Percentiles rank a stretch among this genome's conserved stretches.
These are phyloP conservation scores for Tetratostichococcus sp. DNA, from an alignment of 139 green algal species.

Conservation along the genomic window DNA sequence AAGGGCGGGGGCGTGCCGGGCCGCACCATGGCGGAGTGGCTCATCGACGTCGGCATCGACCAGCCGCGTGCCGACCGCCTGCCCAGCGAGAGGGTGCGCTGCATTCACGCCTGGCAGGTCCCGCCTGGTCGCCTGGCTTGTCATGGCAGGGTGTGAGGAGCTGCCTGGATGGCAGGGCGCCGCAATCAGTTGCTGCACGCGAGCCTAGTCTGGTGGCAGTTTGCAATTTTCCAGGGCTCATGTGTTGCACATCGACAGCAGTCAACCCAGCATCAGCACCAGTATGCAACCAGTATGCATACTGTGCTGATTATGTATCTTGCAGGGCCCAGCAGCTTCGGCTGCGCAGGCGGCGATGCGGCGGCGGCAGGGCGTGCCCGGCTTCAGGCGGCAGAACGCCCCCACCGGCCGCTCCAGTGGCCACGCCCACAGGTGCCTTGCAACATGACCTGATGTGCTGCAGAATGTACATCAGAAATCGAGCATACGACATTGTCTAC, in stretches of 20 bases:
- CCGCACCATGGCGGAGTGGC: slow-evolving; percentile 72
- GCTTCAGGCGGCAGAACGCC: background rate
- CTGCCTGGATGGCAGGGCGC: no score
- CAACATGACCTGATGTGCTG: no score
- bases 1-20: slow-evolving; percentile 42
- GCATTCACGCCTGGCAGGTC: background rate
- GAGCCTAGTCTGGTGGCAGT: no score
- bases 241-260: no score
- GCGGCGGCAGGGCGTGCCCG: slow-evolving; percentile 14
- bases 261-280: no score
- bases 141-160: no score
- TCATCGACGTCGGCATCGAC: slow-evolving; percentile 66
- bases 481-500: no score
- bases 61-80: slow-evolving; percentile 20
- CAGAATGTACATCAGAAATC: no score
- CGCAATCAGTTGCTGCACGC: no score
- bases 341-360: slow-evolving; percentile 23
- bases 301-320: background rate
- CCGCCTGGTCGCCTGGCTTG: no score
- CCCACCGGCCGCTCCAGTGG: background rate
- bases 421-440: slow-evolving; percentile 10
- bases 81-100: background rate
- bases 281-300: no score
- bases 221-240: no score
- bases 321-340: background rate